Evolutionary conservation across 2,329 filamentous ascomycete genomes (phyloP), one percentile per base, ranked within the genome.

Genomic region (Epichloe bromicola): DNA sequence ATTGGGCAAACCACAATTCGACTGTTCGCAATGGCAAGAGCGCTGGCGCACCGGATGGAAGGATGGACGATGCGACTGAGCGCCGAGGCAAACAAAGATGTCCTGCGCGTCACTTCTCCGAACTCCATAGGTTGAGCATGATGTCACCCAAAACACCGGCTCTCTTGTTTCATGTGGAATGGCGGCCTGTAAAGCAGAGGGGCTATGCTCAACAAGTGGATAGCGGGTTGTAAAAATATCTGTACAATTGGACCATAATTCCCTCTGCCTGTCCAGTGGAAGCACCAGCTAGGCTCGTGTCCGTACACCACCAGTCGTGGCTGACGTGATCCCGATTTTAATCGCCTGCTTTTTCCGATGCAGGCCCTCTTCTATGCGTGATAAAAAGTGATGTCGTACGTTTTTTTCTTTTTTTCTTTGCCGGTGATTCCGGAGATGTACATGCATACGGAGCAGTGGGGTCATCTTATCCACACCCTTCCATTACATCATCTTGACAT

Each of bases 31-130:
- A 61, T 97, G 93, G 91, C 83, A 96, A 66, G 87, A 97, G 74
- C 79, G 93, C 65, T 98, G 93, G 93, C 76, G 86, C 69, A 93
- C 86, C 1, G 93, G 93, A 0, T 96, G 86, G 84, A 80, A 79
- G 64, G 83, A 83, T 60, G 80, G 80, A 33, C 72, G 77, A 3
- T 83, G 80, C 59, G 79, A 80, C 56, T 81, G 54, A 63, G 59
- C 11, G 11, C 11, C 17, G 37, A 14, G 5, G 6, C 38, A 19
- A 19, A 34, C 8, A 30, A 19, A 19, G 30, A 39, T 14, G 7
- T 30, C 26, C 26, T 30, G 26, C 26, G 26, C 26, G 26, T 30
- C 26, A 30, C 26, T 30, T 30, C 26, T 8, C 26, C 26, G 3
- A 11, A 4, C 26, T 30, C 26, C 8, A 30, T 10, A 30, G 26